Evolutionary conservation across 306 rosid species (phyloP), one percentile per base, ranked within the genome.

Genomic region (Fagus crenata): DNA sequence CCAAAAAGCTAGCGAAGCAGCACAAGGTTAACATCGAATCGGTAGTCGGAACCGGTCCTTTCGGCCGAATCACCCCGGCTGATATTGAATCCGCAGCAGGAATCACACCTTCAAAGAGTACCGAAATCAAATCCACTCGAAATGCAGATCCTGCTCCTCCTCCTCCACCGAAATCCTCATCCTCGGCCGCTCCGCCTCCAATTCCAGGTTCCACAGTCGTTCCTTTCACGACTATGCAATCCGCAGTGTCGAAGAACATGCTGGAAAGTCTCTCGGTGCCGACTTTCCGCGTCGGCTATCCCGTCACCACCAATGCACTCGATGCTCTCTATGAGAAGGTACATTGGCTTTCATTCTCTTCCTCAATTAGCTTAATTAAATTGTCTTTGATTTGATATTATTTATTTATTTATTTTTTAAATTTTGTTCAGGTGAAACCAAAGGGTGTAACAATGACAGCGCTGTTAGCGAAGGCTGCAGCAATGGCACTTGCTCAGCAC

Each of bases 371-470:
- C 15, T 61, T 28, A 55, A 40, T 63, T 14, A 4, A 67, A 68
- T 13, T 55, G 58, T 22, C 28, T 22, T 22, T 22, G 28, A 22
- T 22, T 22, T 22, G 28, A 22, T 22, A 22, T 22, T 22, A 22
- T 22, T 22, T 22, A 22, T 22, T 22, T 22, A 22, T 22, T 22
- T 22, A 22, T 22, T 22, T 22, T 22, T 22, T 0, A 22, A 22
- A 46, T 33, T 75, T 78, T 46, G 51, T 73, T 71, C 76, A 91
- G 97, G 92, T 93, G 85, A 93, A 91, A 76, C 86, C 89, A n/a
- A 93, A 90, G 86, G 97, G 98, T 1, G 98, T 93, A 73, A 93
- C 98, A 2, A 91, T 93, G 98, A 93, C 98, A 1, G 96, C 94
- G 6, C 82, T 93, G 81, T 83, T 93, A 67, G 97, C 97, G 40